Percentiles rank a stretch among this genome's conserved stretches.
phyloP scores from a whole-genome alignment of 148 eudicot genomes.

The Fagopyrum esculentum region DNA sequence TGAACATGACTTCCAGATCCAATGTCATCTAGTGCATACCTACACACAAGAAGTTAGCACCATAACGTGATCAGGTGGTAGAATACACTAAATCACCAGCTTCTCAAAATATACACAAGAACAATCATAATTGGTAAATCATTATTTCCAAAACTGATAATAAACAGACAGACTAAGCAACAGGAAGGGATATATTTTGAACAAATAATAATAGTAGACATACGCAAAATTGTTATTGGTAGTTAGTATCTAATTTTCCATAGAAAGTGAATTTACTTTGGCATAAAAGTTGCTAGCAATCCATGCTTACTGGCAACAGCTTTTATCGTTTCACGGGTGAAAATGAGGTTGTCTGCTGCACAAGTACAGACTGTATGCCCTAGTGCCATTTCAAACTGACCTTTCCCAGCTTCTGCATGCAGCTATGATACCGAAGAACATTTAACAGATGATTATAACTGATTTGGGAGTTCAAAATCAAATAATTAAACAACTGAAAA shows the following conservation, averaged over 20 bases:
- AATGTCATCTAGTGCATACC: slow-evolving; percentile 68
- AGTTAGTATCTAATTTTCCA: too few species aligned
- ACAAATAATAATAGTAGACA: neutral
- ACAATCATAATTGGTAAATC: too few species aligned
- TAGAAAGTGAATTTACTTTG: slow-evolving; percentile 51
- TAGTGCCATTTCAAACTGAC: slow-evolving; percentile 79
- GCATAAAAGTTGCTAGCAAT: slow-evolving; percentile 83
- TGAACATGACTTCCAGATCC: slow-evolving; percentile 99
- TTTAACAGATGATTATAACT: neutral
- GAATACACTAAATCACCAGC: neutral
- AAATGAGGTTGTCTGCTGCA: slow-evolving; percentile 83
- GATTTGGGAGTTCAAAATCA: neutral
- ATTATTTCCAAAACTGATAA: too few species aligned
- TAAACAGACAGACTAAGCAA: too few species aligned
- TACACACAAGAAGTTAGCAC: slow-evolving; percentile 19
- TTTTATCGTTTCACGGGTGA: slow-evolving; percentile 65
- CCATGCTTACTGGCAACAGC: slow-evolving; percentile 91
- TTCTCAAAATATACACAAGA: too few species aligned
- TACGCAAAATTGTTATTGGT: too few species aligned
- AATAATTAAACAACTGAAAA: slow-evolving; percentile 6
- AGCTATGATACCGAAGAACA: slow-evolving; percentile 30
- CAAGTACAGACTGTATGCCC: slow-evolving; percentile 51
- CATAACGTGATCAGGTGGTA: neutral
- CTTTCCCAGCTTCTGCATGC: slow-evolving; percentile 91
- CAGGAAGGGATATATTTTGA: neutral